Evolutionary conservation across 768 basidiomycete species (phyloP).

Genomic region (Rhizopogon sp.): DNA sequence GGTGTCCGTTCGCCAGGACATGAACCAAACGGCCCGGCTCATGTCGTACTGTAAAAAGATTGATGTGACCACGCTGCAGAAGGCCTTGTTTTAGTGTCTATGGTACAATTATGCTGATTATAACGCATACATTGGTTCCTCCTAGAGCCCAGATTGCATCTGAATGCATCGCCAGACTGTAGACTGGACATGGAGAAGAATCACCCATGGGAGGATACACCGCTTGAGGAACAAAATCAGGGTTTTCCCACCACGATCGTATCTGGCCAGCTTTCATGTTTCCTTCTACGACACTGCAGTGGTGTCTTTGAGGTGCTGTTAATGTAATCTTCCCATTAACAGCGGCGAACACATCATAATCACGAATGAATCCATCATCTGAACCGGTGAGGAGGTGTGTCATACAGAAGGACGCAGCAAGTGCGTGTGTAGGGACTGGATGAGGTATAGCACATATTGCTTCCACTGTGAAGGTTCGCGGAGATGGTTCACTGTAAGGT

Average conservation of each 20-base stretch:
- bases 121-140: conserved; percentile 70
- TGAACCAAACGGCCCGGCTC: conserved; percentile 79
- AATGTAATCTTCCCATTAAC: conserved; percentile 86
- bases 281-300: conserved; percentile 88
- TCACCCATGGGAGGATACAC: conserved; percentile 43
- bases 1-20: conserved; percentile 64
- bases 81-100: conserved; percentile 8
- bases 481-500: conserved; percentile 24
- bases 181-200: conserved; percentile 62
- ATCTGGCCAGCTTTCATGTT: conserved; percentile 86
- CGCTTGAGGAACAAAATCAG: conserved; percentile 17
- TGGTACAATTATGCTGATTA: neutral
- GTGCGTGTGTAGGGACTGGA: conserved; percentile 81
- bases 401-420: conserved; percentile 83
- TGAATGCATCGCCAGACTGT: conserved; percentile 86
- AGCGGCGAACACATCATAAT: conserved; percentile 87
- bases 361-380: conserved; percentile 88
- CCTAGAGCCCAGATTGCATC: conserved; percentile 92
- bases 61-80: conserved; percentile 79
- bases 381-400: conserved; percentile 87
- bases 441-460: conserved; percentile 90
- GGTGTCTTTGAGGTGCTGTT: conserved; percentile 83
- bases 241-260: conserved; percentile 89
- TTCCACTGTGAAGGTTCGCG: conserved; percentile 79
- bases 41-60: conserved; percentile 89